Evolutionary conservation across 2,329 filamentous ascomycete species (phyloP).

Genomic region (Exserohilum rostratum): DNA sequence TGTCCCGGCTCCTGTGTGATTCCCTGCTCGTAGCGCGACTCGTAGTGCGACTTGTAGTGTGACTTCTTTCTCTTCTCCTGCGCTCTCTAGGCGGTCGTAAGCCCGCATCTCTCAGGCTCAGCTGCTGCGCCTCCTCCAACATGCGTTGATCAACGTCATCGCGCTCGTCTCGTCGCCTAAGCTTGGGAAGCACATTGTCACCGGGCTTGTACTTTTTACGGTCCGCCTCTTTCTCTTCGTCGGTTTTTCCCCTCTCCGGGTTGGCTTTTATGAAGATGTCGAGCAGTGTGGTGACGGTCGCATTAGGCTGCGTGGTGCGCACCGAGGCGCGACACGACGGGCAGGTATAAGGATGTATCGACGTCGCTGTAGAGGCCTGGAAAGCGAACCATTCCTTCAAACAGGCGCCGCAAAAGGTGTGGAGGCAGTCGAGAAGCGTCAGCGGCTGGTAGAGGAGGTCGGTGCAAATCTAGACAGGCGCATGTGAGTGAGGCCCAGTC

Average conservation of each 20-base stretch:
- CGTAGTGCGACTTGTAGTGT: conserved; percentile 50
- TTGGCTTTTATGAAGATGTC: conserved; percentile 86
- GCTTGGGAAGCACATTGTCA: conserved; percentile 75
- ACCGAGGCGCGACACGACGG: conserved; percentile 89
- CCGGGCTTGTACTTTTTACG: conserved; percentile 78
- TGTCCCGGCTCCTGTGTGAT: conserved; percentile 33
- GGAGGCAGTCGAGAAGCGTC: conserved; percentile 89
- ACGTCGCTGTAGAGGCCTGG: conserved; percentile 68
- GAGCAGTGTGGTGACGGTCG: conserved; percentile 84
- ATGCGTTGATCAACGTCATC: conserved; percentile 71
- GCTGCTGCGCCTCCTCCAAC: conserved; percentile 71
- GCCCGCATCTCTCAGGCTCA: conserved; percentile 74
- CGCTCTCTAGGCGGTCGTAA: conserved; percentile 40
- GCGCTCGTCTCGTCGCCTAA: conserved; percentile 57
- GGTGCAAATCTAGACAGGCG: conserved; percentile 79
- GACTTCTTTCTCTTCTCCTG: conserved; percentile 45
- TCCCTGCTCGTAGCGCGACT: conserved; percentile 48
- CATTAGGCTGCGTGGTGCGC: conserved; percentile 86
- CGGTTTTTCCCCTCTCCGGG: conserved; percentile 72
- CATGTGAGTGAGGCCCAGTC: conserved; percentile 30
- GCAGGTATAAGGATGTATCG: conserved; percentile 74
- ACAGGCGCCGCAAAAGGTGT: conserved; percentile 95
- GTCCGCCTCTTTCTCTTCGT: conserved; percentile 78
- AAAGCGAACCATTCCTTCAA: conserved; percentile 94
- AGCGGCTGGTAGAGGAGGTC: conserved; percentile 91